Conservation (phyloP, 2,329 filamentous ascomycete species). For the Boeremia exigua region DNA sequence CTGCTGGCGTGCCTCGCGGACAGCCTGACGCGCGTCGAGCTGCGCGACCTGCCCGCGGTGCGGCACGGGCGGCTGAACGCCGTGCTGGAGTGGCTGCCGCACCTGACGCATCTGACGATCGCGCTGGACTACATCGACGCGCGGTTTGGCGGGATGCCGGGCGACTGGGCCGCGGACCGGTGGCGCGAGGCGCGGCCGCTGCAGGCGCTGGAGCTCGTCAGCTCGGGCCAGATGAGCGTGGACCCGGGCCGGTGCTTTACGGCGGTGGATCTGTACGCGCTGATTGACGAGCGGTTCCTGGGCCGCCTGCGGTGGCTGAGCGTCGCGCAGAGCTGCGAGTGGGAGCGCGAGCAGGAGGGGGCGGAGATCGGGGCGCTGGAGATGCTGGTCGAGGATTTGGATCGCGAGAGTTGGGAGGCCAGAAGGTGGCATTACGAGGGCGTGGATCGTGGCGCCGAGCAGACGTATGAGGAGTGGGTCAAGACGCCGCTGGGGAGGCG, state of each 20-base stretch:
- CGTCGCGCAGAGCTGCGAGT: slow-evolving; percentile 49
- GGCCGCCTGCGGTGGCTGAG: slow-evolving; percentile 48
- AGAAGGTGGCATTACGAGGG: slow-evolving; percentile 44
- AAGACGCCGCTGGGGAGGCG: slow-evolving; percentile 25
- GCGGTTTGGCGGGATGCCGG: slow-evolving; percentile 44
- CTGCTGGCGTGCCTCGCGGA: slow-evolving; percentile 45
- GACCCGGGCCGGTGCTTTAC: slow-evolving; percentile 48
- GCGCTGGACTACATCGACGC: slow-evolving; percentile 56
- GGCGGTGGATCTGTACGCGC: slow-evolving; percentile 50
- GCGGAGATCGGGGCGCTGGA: slow-evolving; percentile 49
- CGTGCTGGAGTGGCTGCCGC: slow-evolving; percentile 50
- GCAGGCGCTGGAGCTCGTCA: slow-evolving; percentile 48
- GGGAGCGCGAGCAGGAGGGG: slow-evolving; percentile 42
- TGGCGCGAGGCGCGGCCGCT: slow-evolving; percentile 43
- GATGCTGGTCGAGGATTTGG: slow-evolving; percentile 47
- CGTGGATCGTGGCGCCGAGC: background rate
- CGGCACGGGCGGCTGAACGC: slow-evolving; percentile 48
- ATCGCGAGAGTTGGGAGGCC: slow-evolving; percentile 46
- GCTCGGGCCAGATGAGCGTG: slow-evolving; percentile 41
- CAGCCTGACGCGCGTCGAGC: slow-evolving; percentile 46
- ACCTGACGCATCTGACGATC: slow-evolving; percentile 50
- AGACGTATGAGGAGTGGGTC: slow-evolving; percentile 36
- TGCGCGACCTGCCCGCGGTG: slow-evolving; percentile 51
- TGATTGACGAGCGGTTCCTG: slow-evolving; percentile 51
- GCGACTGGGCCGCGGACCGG: slow-evolving; percentile 11